Percentiles rank a stretch among this genome's conserved stretches.
phyloP scores from a whole-genome alignment of 73 alveolate species.

The Paramecium pentaurelia region DNA sequence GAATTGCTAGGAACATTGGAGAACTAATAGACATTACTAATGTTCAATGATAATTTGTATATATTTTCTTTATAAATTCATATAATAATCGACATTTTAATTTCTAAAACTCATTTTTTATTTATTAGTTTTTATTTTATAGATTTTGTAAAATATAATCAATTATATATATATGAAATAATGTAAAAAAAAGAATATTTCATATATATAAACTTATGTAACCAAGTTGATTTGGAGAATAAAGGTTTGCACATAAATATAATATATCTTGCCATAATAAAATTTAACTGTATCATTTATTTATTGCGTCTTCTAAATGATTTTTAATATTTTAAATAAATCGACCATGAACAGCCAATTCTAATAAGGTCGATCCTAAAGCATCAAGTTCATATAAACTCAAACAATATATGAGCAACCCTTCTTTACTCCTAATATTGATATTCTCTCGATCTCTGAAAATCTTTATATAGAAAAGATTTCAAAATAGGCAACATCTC shows the following conservation, averaged over 20 bases:
- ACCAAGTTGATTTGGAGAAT: not conserved
- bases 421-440: not conserved
- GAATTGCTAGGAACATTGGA: not conserved
- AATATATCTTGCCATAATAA: not conserved
- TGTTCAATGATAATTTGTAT: not conserved
- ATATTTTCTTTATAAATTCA: not conserved
- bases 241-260: not conserved
- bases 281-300: not conserved
- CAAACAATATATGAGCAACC: not conserved
- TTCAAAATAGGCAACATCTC: not conserved
- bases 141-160: not conserved
- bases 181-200: not conserved
- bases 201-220: not conserved
- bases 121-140: not conserved
- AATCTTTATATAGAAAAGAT: not conserved
- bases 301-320: not conserved
- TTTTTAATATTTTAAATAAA: not conserved
- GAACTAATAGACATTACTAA: not conserved
- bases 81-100: not conserved
- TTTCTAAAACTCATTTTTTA: not conserved
- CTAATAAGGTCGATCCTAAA: not conserved
- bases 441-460: conserved; percentile 13
- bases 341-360: not conserved
- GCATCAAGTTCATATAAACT: not conserved
- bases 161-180: not conserved